These are phyloP conservation scores for Actinomortierella wolfii DNA, from an alignment of 371 early-diverging fungal genomes.

Conservation along the genomic window DNA sequence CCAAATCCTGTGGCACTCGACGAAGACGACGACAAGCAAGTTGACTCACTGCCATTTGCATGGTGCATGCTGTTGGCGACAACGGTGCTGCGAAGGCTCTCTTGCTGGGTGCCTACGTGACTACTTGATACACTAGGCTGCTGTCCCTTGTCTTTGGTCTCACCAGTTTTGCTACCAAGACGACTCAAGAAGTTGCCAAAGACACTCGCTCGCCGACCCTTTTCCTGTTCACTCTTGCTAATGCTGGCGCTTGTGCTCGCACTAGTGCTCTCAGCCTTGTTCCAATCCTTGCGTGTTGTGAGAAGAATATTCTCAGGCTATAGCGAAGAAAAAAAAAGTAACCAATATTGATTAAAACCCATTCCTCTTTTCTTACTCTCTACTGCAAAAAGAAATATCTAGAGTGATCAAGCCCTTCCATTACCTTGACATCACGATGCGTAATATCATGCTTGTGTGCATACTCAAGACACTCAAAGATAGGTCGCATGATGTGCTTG, in stretches of 20 bases:
- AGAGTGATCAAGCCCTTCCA: not conserved
- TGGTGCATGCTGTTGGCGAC: too few species aligned
- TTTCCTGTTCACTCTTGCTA: not conserved
- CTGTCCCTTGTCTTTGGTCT: not conserved
- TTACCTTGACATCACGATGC: slow-evolving; percentile 46
- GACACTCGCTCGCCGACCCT: too few species aligned
- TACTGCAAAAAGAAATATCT: not conserved
- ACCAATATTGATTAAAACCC: too few species aligned
- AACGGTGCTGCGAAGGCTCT: too few species aligned
- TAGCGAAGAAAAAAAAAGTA: too few species aligned
- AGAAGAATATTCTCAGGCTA: slow-evolving; percentile 44
- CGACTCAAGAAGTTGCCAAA: too few species aligned
- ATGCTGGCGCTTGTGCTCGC: not conserved
- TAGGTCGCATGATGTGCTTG: slow-evolving; percentile 35
- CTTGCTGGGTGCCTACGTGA: too few species aligned
- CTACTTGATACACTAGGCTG: not conserved
- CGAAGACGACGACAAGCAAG: too few species aligned
- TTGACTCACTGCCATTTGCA: too few species aligned
- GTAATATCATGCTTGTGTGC: slow-evolving; percentile 36
- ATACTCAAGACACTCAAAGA: slow-evolving; percentile 45
- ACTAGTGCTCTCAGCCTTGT: slow-evolving; percentile 6
- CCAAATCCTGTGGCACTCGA: too few species aligned
- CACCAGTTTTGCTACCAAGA: not conserved
- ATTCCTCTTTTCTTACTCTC: too few species aligned
- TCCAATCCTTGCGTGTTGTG: slow-evolving; percentile 31